phyloP scores from a whole-genome alignment of 192 early-diverging fungal genomes.

The Pecoramyces ruminantium region DNA sequence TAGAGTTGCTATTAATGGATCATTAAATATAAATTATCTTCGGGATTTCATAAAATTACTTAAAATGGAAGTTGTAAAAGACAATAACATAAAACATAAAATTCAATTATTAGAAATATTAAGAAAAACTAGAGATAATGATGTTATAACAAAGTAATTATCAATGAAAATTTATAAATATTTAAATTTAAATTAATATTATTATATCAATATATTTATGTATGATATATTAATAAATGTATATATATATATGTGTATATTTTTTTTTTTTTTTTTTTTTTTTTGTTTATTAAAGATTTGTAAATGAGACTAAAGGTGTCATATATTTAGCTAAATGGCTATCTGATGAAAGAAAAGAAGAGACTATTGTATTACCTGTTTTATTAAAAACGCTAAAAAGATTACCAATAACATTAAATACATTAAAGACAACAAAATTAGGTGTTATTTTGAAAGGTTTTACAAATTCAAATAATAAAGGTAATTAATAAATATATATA shows the following conservation, averaged over 20 bases:
- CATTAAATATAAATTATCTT: neutral
- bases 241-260: too few species aligned
- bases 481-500: neutral
- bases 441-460: neutral
- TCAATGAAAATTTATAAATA: too few species aligned
- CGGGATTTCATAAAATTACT: neutral
- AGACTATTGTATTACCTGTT: neutral
- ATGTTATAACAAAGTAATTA: neutral
- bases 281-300: neutral
- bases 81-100: neutral
- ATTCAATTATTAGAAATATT: neutral
- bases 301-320: neutral
- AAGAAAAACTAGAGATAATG: neutral
- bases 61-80: neutral
- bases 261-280: too few species aligned
- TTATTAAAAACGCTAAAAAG: neutral
- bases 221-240: too few species aligned
- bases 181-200: too few species aligned
- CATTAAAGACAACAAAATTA: neutral
- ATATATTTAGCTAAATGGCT: neutral
- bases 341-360: neutral
- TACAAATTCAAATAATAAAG: neutral
- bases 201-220: too few species aligned
- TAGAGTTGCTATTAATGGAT: neutral
- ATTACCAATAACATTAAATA: neutral